Conservation (phyloP, 139 green algal genomes). For the Micractinium conductrix region DNA sequence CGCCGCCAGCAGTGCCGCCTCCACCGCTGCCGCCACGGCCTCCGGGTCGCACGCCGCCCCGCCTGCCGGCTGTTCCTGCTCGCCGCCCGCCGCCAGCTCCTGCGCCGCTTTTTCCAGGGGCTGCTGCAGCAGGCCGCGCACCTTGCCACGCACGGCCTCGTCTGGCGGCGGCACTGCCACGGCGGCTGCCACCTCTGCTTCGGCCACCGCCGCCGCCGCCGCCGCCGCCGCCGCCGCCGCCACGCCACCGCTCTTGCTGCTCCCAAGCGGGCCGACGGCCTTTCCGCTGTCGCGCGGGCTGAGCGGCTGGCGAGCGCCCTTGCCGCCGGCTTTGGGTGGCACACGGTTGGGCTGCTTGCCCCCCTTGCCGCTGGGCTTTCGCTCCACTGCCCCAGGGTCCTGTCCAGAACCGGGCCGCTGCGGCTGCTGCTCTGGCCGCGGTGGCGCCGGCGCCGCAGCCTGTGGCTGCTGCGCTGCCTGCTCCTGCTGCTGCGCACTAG, state of each 20-base stretch:
- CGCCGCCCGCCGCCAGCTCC: not conserved
- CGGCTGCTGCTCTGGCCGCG: not conserved
- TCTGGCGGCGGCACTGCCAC: not conserved
- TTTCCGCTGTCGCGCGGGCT: not conserved
- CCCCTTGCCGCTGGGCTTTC: not conserved
- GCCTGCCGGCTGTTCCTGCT: not conserved
- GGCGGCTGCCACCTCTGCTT: not conserved
- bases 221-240: not conserved
- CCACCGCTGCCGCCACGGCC: not conserved
- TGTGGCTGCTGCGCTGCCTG: not conserved
- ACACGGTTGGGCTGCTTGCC: not conserved
- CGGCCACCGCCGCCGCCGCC: not conserved
- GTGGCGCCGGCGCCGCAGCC: not conserved
- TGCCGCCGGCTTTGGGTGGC: no score
- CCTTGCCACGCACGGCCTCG: not conserved
- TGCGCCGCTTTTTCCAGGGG: not conserved
- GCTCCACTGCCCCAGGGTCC: not conserved
- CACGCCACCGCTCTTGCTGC: not conserved
- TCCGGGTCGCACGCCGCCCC: no score
- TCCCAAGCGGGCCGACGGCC: not conserved
- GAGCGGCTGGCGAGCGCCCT: no score
- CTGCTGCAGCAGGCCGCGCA: not conserved
- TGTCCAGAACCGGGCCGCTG: no score
- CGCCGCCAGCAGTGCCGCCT: constrained; percentile 22
- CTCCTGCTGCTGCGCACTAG: not conserved